Percentiles rank a stretch among this genome's conserved stretches.
Evolutionary conservation across 768 basidiomycete genomes (phyloP).

Genomic region (Leccinum incarnatum): DNA sequence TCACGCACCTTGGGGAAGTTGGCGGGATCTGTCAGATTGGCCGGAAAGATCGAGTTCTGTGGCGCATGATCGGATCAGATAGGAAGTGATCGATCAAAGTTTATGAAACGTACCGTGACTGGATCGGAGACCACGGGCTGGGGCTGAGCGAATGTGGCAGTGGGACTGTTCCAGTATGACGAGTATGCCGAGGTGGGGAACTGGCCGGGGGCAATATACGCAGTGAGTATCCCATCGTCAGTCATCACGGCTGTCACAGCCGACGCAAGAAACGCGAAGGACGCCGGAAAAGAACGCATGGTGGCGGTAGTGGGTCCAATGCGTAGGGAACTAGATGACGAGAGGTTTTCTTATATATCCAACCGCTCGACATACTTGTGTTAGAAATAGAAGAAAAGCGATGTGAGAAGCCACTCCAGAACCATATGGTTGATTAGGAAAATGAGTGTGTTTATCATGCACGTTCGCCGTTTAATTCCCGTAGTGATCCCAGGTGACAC

Average conservation of each 20-base stretch:
- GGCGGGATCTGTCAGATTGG: constrained; percentile 58
- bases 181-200: constrained; percentile 62
- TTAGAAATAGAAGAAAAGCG: neutral
- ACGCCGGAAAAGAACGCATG: constrained; percentile 16
- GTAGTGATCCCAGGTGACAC: neutral
- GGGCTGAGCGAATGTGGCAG: constrained; percentile 63
- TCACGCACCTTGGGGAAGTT: constrained; percentile 46
- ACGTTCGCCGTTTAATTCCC: constrained; percentile 15
- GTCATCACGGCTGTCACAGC: constrained; percentile 1
- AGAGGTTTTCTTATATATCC: constrained; percentile 5
- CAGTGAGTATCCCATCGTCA: constrained; percentile 25
- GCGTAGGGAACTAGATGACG: neutral
- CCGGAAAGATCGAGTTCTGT: constrained; percentile 56
- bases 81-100: neutral
- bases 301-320: neutral
- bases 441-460: neutral
- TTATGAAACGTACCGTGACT: constrained; percentile 44
- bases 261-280: constrained; percentile 14
- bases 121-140: constrained; percentile 73
- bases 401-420: neutral
- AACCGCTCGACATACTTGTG: neutral
- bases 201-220: constrained; percentile 56
- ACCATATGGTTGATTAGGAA: neutral
- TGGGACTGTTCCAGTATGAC: constrained; percentile 68
- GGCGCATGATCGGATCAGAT: neutral